These are phyloP conservation scores for Quercus tomentella DNA, from an alignment of 331 rosid genomes.

Conservation along the genomic window DNA sequence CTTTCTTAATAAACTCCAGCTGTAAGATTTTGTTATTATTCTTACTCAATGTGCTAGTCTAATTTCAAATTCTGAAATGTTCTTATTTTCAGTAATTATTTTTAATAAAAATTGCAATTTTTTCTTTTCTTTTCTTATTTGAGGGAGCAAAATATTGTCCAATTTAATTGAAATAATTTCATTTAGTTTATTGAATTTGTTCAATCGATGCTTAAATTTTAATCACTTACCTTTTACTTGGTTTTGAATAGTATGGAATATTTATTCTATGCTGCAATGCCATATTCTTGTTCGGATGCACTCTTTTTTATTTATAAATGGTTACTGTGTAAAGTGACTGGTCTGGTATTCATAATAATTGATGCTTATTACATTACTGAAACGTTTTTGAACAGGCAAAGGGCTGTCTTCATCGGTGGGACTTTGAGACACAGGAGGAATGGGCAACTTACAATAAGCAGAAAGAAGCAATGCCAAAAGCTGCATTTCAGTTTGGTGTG, in stretches of 20 bases:
- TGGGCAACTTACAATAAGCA: slow-evolving; percentile 41
- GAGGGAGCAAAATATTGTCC: too few relatives aligned
- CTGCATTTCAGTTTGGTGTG: slow-evolving; percentile 98
- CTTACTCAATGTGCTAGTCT: too few relatives aligned
- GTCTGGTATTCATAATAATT: neutral
- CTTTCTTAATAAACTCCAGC: too few relatives aligned
- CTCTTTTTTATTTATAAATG: neutral
- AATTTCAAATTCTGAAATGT: too few relatives aligned
- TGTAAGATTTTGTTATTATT: too few relatives aligned
- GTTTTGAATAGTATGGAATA: neutral
- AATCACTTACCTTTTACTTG: slow-evolving; percentile 6
- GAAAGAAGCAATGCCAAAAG: slow-evolving; percentile 99
- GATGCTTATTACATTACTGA: slow-evolving; percentile 11
- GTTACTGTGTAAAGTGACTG: neutral
- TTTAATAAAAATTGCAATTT: too few relatives aligned
- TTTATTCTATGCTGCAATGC: neutral
- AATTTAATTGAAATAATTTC: too few relatives aligned
- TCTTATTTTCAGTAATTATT: too few relatives aligned
- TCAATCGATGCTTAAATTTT: neutral
- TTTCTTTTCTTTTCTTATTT: too few relatives aligned
- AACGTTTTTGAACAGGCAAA: slow-evolving; percentile 61
- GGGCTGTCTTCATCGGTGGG: slow-evolving; percentile 99
- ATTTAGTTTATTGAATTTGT: too few relatives aligned
- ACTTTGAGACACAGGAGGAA: slow-evolving; percentile 85
- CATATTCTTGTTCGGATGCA: neutral